Base-by-base conservation (phyloP, 2,329 filamentous ascomycete genomes). In the Neofusicoccum parvum region DNA sequence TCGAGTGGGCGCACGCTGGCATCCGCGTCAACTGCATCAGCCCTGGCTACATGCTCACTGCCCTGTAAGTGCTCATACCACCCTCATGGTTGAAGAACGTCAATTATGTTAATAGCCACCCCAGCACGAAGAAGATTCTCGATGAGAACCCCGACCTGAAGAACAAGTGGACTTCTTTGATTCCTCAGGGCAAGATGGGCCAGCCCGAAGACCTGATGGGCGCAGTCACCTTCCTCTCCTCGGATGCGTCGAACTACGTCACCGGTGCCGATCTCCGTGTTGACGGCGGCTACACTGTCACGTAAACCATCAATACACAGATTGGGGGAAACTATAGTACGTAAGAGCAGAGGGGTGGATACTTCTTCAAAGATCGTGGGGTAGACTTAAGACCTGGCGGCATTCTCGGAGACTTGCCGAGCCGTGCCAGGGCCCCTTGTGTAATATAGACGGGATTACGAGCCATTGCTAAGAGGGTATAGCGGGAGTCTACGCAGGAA, bases 1-100 rank as follows among this genome's bases (percentile, higher is more conserved):
- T 97, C 59, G 95, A 98, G 79, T 98, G 95, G 94, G 93, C 94
- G 0, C 85, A 89, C 70, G 88, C 90, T 43, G 90, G 90, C 70
- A 97, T 98, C 74, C 88, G 94, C 41, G 94, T 98, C 70, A 98
- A 98, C 82, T 95, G 92, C 79, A 95, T 98, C 76, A 93, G 90
- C 36, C 94, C 94, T 0, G 94, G 95, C 50, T 98, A 98, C 80
- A 98, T 98, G 94, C 82, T 97, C 70, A 97, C 94, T 15, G 91
- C 93, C 66, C 81, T 97, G 91, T 94, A 84, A 87, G 90, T 37
- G 3, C 20, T 81, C 10, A 32, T 32, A 5, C 9, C 0, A 17
- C 4, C 11, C 3, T 6, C 9, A 7, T 9, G 7, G 32, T 7
- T 67, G 14, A 5, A 54, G 34, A 20, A 10, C 37, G 34, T 11